Conservation (phyloP, 768 basidiomycete species). For the Hypsizygus marmoreus region DNA sequence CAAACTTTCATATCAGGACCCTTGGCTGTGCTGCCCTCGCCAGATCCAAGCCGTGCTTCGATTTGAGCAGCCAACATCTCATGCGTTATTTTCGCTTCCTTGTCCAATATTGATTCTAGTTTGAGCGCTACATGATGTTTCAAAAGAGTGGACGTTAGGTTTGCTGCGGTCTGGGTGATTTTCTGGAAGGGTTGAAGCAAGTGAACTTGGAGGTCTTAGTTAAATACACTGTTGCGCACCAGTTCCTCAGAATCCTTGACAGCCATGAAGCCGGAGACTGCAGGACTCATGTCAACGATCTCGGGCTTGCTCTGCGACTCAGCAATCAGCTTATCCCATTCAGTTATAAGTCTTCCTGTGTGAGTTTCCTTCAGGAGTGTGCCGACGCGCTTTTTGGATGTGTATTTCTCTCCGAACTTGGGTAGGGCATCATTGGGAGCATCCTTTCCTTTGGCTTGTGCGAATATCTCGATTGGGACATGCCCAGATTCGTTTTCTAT, state of each 20-base stretch:
- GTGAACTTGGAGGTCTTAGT: neutral
- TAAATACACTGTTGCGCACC: slow-evolving; percentile 46
- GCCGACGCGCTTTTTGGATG: slow-evolving; percentile 67
- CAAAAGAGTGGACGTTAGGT: slow-evolving; percentile 83
- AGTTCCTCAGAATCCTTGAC: slow-evolving; percentile 92
- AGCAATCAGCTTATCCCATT: slow-evolving; percentile 75
- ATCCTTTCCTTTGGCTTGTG: slow-evolving; percentile 81
- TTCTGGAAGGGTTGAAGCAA: slow-evolving; percentile 50
- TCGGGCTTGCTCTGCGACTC: slow-evolving; percentile 65
- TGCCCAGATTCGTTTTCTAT: slow-evolving; percentile 57
- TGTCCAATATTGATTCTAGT: slow-evolving; percentile 89
- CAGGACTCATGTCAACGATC: slow-evolving; percentile 73
- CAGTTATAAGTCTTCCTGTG: slow-evolving; percentile 81
- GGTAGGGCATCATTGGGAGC: slow-evolving; percentile 71
- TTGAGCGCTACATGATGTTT: slow-evolving; percentile 84
- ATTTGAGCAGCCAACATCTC: slow-evolving; percentile 84
- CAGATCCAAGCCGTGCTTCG: slow-evolving; percentile 85
- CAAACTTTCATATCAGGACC: slow-evolving; percentile 93
- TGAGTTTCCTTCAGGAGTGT: slow-evolving; percentile 81
- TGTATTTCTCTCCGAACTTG: slow-evolving; percentile 64
- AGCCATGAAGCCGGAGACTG: slow-evolving; percentile 78
- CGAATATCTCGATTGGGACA: slow-evolving; percentile 74
- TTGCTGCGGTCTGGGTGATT: slow-evolving; percentile 72
- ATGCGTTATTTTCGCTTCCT: slow-evolving; percentile 88
- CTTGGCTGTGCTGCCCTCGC: slow-evolving; percentile 73